Percentiles rank a stretch among this genome's conserved stretches.
Conservation (phyloP, 2,329 filamentous ascomycete genomes). For the Talaromyces sp. region DNA sequence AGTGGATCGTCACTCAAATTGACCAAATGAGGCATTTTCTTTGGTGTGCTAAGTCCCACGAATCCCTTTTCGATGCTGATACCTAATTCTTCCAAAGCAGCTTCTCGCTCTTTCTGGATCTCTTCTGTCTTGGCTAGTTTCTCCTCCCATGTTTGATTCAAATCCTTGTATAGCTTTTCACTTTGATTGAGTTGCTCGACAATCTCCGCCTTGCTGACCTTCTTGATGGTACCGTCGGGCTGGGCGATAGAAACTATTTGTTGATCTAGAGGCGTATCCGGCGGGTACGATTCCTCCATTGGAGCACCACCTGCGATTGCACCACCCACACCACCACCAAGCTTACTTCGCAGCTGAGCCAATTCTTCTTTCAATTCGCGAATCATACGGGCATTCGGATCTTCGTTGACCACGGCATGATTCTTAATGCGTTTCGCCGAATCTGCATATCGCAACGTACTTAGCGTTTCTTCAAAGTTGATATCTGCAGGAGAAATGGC, state of each 20-base stretch:
- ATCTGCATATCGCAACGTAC: slow-evolving; percentile 92
- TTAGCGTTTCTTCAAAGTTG: slow-evolving; percentile 97
- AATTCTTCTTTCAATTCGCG: slow-evolving; percentile 95
- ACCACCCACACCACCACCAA: slow-evolving; percentile 54
- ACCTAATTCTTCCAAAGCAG: slow-evolving; percentile 89
- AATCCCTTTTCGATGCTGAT: slow-evolving; percentile 99
- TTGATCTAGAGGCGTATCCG: slow-evolving; percentile 87
- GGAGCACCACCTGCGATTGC: slow-evolving; percentile 49
- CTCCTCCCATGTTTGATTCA: slow-evolving; percentile 99
- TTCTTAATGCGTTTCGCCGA: slow-evolving; percentile 99
- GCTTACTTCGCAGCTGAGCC: slow-evolving; percentile 77
- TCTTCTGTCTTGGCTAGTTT: slow-evolving; percentile 92
- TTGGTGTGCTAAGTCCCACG: slow-evolving; percentile 88
- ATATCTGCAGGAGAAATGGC: slow-evolving; percentile 98
- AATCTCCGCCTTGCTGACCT: slow-evolving; percentile 97
- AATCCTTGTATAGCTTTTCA: slow-evolving; percentile 90
- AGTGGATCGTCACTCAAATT: slow-evolving; percentile 94
- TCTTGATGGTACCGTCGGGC: slow-evolving; percentile 80
- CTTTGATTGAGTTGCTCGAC: slow-evolving; percentile 93
- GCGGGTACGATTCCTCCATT: slow-evolving; percentile 80
- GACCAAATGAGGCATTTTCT: slow-evolving; percentile 99
- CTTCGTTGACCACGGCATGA: slow-evolving; percentile 97
- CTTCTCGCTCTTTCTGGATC: slow-evolving; percentile 95
- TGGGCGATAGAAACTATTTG: slow-evolving; percentile 94
- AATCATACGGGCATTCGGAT: slow-evolving; percentile 98